phyloP scores from a whole-genome alignment of 352 stramenopile genomes.

The Pythium periplocum region DNA sequence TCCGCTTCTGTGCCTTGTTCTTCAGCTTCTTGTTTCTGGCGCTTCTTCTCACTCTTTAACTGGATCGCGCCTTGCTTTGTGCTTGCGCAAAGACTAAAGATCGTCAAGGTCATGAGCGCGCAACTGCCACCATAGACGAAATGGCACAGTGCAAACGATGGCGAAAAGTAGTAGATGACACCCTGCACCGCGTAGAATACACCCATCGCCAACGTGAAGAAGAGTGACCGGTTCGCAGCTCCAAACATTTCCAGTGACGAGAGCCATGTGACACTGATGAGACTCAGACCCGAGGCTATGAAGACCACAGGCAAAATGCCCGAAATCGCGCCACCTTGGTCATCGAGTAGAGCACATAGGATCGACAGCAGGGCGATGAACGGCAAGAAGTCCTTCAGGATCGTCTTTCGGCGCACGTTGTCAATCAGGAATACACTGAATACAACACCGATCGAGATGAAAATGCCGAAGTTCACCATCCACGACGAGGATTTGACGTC shows the following conservation, averaged over 20 bases:
- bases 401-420: constrained; percentile 83
- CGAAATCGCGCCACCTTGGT: constrained; percentile 33
- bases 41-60: constrained; percentile 82
- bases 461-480: constrained; percentile 51
- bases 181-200: constrained; percentile 58
- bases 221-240: constrained; percentile 45
- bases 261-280: constrained; percentile 74
- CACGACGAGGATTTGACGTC: constrained; percentile 37
- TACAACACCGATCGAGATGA: constrained; percentile 36
- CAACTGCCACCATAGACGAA: constrained; percentile 52
- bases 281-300: constrained; percentile 53
- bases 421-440: constrained; percentile 81
- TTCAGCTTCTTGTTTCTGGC: constrained; percentile 31
- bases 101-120: constrained; percentile 38
- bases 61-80: constrained; percentile 80
- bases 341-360: constrained; percentile 47
- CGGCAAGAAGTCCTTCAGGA: constrained; percentile 84
- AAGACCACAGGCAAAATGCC: constrained; percentile 58
- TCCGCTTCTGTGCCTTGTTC: constrained; percentile 17
- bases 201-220: constrained; percentile 64
- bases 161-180: constrained; percentile 47
- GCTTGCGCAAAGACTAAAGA: constrained; percentile 76
- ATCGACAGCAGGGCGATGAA: constrained; percentile 63
- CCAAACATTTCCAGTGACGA: constrained; percentile 81
- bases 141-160: constrained; percentile 52